phyloP scores from a whole-genome alignment of 345 rosid genomes.

The Erysimum cheiranthoides region DNA sequence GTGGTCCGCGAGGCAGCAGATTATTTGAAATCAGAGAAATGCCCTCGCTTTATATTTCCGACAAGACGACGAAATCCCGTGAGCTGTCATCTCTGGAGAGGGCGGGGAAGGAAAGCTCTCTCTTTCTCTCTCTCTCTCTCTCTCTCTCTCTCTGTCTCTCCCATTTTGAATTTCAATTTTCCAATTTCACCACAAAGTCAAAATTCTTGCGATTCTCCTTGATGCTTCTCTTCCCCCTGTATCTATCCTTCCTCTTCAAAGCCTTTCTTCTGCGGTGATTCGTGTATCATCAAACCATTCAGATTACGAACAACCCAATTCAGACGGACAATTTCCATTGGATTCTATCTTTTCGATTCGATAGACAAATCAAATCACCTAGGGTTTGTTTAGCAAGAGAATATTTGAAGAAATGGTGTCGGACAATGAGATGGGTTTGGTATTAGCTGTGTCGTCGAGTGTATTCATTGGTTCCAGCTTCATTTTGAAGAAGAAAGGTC shows the following conservation, averaged over 20 bases:
- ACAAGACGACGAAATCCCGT: conserved; percentile 43
- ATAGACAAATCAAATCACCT: too few species aligned
- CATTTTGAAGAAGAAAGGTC: conserved; percentile 95
- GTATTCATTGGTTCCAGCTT: conserved; percentile 88
- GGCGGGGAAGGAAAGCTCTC: not conserved
- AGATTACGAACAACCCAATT: too few species aligned
- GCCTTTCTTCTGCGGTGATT: too few species aligned
- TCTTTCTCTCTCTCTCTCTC: too few species aligned
- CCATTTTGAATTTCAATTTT: not conserved
- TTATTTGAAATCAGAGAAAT: too few species aligned
- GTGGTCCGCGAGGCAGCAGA: too few species aligned
- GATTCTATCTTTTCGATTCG: too few species aligned
- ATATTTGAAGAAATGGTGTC: conserved; percentile 37
- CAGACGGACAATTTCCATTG: conserved; percentile 40
- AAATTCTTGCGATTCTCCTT: conserved; percentile 26
- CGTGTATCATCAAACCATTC: too few species aligned
- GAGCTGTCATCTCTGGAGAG: conserved; percentile 29
- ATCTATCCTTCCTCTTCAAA: too few species aligned
- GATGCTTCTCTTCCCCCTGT: too few species aligned
- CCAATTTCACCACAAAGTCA: not conserved
- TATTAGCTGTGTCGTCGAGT: conserved; percentile 77
- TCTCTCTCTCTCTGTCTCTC: conserved; percentile 10
- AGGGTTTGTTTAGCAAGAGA: too few species aligned
- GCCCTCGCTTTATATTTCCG: not conserved
- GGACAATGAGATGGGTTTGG: conserved; percentile 76